Conservation (phyloP, 2,329 filamentous ascomycete species). For the Hypoxylon sp. region DNA sequence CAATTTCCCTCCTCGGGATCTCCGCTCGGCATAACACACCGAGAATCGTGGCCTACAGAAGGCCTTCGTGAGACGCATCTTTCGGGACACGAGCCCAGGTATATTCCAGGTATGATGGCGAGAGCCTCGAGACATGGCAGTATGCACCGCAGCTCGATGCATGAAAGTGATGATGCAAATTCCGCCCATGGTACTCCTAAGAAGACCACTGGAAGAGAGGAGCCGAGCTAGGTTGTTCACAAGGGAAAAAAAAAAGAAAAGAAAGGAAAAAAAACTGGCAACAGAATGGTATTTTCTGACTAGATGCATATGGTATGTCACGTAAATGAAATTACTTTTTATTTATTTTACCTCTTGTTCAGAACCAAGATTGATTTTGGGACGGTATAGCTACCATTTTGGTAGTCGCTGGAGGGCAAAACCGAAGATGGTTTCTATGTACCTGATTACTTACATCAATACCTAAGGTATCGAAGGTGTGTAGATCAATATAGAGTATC, state of each 20-base stretch:
- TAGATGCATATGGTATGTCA: neutral
- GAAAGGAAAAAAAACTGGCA: neutral
- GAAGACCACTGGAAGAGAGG: slow-evolving; percentile 45
- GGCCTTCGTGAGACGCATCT: slow-evolving; percentile 63
- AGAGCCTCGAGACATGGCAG: slow-evolving; percentile 65
- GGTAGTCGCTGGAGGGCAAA: neutral
- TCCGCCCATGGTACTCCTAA: slow-evolving; percentile 43
- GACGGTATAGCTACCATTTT: neutral
- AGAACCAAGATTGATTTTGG: neutral
- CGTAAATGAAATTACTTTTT: neutral
- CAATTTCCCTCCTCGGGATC: slow-evolving; percentile 34
- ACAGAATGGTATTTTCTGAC: neutral
- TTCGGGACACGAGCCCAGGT: slow-evolving; percentile 74
- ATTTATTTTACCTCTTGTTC: neutral
- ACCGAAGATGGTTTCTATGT: neutral
- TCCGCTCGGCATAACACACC: slow-evolving; percentile 44
- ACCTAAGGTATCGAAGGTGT: neutral
- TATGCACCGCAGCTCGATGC: slow-evolving; percentile 57
- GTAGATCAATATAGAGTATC: neutral
- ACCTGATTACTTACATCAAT: neutral
- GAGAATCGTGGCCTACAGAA: slow-evolving; percentile 59
- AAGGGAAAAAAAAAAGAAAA: no score
- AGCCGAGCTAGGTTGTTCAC: slow-evolving; percentile 28
- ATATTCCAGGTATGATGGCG: slow-evolving; percentile 80
- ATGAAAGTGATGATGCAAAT: slow-evolving; percentile 57